Base-by-base conservation (phyloP, 345 rosid genomes). In the Linum tenue region DNA sequence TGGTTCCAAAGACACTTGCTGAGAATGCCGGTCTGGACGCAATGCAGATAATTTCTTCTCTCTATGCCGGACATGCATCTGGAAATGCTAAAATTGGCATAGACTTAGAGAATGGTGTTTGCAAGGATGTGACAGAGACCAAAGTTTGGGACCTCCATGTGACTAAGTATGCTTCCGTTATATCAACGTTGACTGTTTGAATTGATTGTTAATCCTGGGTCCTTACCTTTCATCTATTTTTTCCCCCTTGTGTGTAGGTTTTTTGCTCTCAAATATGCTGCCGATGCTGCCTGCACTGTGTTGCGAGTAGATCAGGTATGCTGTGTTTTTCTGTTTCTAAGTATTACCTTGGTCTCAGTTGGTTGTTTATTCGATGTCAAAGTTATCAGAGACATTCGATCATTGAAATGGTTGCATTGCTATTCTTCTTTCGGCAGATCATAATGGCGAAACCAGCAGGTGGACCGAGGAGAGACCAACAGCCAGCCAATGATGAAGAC, bases 1-100 rank as follows among this genome's bases (percentile, higher is more conserved):
- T 91, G 92, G 83, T 95, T 41, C 97, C 97, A 14, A 84, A 76
- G 70, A 91, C 94, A 14, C 79, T 95, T 56, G 88, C 96, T 22
- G 99, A 95, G 72, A 95, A 91, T 78, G 97, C 96, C 66, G 99
- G 99, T 42, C 91, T 95, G 51, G 86, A 91, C 75, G 87, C 97
- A 6, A 84, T 91, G 95, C 97, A 95, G 75, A 83, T 95, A 63
- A 95, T 91, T 74, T 90, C 95, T 2, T 79, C 96, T 37, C 83
- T 91, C 16, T 95, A 91, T 76, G 91, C 89, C 55, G 92, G 87
- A 55, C 99, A 91, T 74, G 92, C 96, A 17, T 84, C 92, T 68
- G 99, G 97, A 59, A 89, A 86, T 67, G 62, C 81, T 66, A 95
- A 87, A 81, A 87, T 87, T 62, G 97, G 97, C 64, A 86, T 95